Conservation (phyloP, 176 grass and related monocot species). For the Microstegium vimineum region DNA sequence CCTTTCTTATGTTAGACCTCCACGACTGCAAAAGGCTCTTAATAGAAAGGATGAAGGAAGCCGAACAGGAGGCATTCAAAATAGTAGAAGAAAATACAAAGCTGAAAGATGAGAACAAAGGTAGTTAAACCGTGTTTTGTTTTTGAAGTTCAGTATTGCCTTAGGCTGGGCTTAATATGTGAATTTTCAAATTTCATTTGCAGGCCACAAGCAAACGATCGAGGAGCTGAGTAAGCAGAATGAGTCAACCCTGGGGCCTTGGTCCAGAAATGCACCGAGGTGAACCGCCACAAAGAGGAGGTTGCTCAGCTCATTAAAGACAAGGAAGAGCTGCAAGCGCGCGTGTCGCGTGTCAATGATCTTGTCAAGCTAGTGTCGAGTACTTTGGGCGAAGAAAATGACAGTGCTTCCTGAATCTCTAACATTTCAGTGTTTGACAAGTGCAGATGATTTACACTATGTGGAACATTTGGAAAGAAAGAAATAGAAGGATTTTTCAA, state of each 20-base stretch:
- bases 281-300: not conserved
- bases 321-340: not conserved
- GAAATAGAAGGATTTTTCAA: too few relatives aligned
- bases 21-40: not conserved
- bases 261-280: not conserved
- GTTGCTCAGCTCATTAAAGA: not conserved
- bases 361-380: not conserved
- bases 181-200: not conserved
- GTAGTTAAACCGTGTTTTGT: not conserved
- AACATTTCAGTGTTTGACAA: not conserved
- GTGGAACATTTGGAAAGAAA: too few relatives aligned
- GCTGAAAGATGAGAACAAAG: not conserved
- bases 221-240: not conserved
- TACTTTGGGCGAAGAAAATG: not conserved
- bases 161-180: not conserved
- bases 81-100: constrained; percentile 3
- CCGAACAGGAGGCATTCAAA: not conserved
- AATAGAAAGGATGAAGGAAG: not conserved
- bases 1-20: not conserved
- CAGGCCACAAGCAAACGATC: not conserved
- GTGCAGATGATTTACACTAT: too few relatives aligned
- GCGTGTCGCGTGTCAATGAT: not conserved
- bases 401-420: too few relatives aligned
- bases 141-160: not conserved
- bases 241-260: not conserved